phyloP scores from a whole-genome alignment of 352 stramenopile species.

The Phytophthora hibernalis region DNA sequence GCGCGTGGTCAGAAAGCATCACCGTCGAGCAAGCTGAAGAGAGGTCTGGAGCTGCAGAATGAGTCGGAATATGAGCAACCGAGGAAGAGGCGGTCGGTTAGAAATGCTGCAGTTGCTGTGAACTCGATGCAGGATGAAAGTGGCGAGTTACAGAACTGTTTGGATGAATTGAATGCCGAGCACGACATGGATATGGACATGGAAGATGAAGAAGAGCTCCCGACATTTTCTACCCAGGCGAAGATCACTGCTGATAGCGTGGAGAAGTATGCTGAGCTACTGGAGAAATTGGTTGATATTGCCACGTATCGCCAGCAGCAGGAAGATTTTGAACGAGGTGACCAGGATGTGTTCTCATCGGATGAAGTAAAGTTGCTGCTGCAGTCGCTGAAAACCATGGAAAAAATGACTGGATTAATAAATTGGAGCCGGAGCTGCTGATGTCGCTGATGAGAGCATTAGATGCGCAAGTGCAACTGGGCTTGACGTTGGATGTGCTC shows the following conservation, averaged over 20 bases:
- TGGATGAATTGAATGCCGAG: slow-evolving; percentile 32
- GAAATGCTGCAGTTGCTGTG: background rate
- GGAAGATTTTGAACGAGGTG: slow-evolving; percentile 35
- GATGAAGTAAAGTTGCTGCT: slow-evolving; percentile 70
- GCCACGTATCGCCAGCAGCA: slow-evolving; percentile 44
- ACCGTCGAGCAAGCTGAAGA: slow-evolving; percentile 25
- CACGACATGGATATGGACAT: slow-evolving; percentile 16
- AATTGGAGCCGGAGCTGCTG: slow-evolving; percentile 62
- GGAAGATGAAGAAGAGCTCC: slow-evolving; percentile 31
- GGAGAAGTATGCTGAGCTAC: slow-evolving; percentile 68
- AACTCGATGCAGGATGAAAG: slow-evolving; percentile 19
- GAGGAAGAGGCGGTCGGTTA: slow-evolving; percentile 20
- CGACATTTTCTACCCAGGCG: slow-evolving; percentile 56
- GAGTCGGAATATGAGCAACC: slow-evolving; percentile 4
- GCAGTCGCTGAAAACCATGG: slow-evolving; percentile 72
- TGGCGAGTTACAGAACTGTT: slow-evolving; percentile 23
- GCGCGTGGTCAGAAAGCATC: slow-evolving; percentile 5
- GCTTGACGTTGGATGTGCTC: slow-evolving; percentile 69
- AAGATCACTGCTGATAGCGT: slow-evolving; percentile 62
- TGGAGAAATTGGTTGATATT: slow-evolving; percentile 53
- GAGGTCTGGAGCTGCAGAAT: slow-evolving; percentile 19
- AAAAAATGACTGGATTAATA: slow-evolving; percentile 69
- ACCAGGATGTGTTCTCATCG: slow-evolving; percentile 51
- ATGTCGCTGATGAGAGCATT: slow-evolving; percentile 61
- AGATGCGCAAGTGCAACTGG: slow-evolving; percentile 71